Evolutionary conservation across 352 stramenopile species (phyloP).

Genomic region (Pelagophyceae sp.): DNA sequence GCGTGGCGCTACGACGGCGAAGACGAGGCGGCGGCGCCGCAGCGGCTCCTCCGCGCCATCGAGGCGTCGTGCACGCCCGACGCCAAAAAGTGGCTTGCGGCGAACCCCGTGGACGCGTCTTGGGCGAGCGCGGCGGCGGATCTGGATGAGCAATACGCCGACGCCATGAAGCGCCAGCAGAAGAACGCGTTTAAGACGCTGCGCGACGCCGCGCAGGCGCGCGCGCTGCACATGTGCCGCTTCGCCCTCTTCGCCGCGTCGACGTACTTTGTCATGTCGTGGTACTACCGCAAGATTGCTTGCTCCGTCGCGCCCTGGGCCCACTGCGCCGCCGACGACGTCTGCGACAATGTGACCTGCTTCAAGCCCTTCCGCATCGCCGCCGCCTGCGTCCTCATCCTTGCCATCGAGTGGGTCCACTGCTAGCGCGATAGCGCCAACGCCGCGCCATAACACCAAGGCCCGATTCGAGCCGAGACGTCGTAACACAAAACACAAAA

Average conservation of each 20-base stretch:
- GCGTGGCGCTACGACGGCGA: constrained; percentile 1
- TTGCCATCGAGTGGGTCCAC: constrained; percentile 1
- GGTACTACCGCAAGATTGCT: background rate
- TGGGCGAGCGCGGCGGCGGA: background rate
- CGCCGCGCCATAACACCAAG: no score
- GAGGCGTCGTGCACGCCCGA: background rate
- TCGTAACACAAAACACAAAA: no score
- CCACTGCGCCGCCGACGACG: background rate
- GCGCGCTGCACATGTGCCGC: background rate
- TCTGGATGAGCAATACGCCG: background rate
- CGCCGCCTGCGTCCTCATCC: background rate
- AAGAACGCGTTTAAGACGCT: background rate
- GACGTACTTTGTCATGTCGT: background rate
- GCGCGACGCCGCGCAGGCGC: background rate
- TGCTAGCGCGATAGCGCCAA: background rate
- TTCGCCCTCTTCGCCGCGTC: background rate
- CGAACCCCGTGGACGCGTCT: background rate
- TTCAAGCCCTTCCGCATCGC: background rate
- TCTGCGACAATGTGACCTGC: background rate
- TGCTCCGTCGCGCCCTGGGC: background rate
- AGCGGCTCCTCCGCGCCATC: background rate
- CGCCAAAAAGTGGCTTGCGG: background rate
- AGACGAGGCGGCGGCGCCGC: background rate
- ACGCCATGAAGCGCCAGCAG: background rate
- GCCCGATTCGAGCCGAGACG: background rate